Percentiles rank a stretch among this genome's conserved stretches.
phyloP scores from a whole-genome alignment of 2,329 filamentous ascomycete species.

The Xylariaceae sp. region DNA sequence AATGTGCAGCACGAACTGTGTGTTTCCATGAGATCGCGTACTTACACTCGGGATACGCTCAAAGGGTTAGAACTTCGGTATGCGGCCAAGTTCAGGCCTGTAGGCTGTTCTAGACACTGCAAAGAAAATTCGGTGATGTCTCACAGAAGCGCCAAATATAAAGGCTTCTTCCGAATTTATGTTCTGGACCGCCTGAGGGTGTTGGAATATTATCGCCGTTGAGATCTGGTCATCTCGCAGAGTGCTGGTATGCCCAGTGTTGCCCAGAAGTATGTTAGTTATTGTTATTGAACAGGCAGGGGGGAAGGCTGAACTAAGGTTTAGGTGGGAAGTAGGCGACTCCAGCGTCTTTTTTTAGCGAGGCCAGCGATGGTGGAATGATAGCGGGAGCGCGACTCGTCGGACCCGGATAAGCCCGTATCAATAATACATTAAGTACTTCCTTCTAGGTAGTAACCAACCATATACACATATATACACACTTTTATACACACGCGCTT shows the following conservation, averaged over 20 bases:
- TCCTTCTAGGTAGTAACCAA: too few relatives aligned
- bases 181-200: not conserved
- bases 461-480: not conserved
- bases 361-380: not conserved
- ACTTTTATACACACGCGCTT: too few relatives aligned
- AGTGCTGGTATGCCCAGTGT: not conserved
- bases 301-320: conserved; percentile 8
- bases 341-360: conserved; percentile 17
- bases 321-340: conserved; percentile 6
- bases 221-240: not conserved
- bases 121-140: not conserved
- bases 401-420: conserved; percentile 19
- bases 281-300: conserved; percentile 8
- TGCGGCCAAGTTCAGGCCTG: not conserved
- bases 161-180: not conserved
- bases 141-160: not conserved
- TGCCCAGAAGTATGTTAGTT: conserved; percentile 2
- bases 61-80: not conserved
- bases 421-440: conserved; percentile 4
- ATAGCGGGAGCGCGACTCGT: conserved; percentile 6
- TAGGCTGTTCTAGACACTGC: not conserved
- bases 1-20: not conserved
- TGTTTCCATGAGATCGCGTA: not conserved
- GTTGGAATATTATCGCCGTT: not conserved
- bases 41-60: conserved; percentile 6